Percentiles rank a stretch among this genome's conserved stretches.
phyloP scores from a whole-genome alignment of 2,329 filamentous ascomycete genomes.

The Allantophomopsis lycopodina region DNA sequence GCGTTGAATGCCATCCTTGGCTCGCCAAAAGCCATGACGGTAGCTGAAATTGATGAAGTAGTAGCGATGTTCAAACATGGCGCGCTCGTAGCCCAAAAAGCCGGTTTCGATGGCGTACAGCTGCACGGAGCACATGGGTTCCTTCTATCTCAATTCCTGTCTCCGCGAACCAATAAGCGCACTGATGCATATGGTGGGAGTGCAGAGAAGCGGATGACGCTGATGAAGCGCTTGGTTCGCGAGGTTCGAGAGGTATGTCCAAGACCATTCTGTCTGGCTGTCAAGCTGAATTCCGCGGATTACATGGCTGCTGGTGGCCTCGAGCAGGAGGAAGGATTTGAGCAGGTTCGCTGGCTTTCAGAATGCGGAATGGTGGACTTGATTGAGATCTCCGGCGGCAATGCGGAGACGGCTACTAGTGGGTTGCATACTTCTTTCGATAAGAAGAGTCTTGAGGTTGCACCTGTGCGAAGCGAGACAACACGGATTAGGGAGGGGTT shows the following conservation, averaged over 20 bases:
- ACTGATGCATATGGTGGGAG: slow-evolving; percentile 55
- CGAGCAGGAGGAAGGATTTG: slow-evolving; percentile 36
- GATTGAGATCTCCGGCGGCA: slow-evolving; percentile 52
- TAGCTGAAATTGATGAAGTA: slow-evolving; percentile 36
- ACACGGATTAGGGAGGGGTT: slow-evolving; percentile 48
- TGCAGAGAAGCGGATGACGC: slow-evolving; percentile 54
- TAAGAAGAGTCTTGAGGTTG: slow-evolving; percentile 1
- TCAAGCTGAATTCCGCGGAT: slow-evolving; percentile 46
- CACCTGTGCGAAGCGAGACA: slow-evolving; percentile 19
- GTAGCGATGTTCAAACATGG: slow-evolving; percentile 34
- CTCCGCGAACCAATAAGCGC: slow-evolving; percentile 51
- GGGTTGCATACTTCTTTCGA: slow-evolving; percentile 4
- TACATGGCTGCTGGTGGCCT: slow-evolving; percentile 18
- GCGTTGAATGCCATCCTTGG: slow-evolving; percentile 24
- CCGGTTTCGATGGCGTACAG: slow-evolving; percentile 34
- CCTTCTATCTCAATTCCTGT: slow-evolving; percentile 48
- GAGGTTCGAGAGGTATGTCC: slow-evolving; percentile 28
- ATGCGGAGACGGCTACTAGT: slow-evolving; percentile 37
- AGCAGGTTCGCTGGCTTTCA: slow-evolving; percentile 38
- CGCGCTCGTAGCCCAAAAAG: slow-evolving; percentile 31
- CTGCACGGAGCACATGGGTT: slow-evolving; percentile 44
- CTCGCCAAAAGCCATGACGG: slow-evolving; percentile 38
- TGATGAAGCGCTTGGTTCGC: slow-evolving; percentile 55
- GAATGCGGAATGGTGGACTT: slow-evolving; percentile 42
- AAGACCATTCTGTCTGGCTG: slow-evolving; percentile 30